phyloP scores from a whole-genome alignment of 805 yeast species.

The Trichomonascus vanleenenianus region DNA sequence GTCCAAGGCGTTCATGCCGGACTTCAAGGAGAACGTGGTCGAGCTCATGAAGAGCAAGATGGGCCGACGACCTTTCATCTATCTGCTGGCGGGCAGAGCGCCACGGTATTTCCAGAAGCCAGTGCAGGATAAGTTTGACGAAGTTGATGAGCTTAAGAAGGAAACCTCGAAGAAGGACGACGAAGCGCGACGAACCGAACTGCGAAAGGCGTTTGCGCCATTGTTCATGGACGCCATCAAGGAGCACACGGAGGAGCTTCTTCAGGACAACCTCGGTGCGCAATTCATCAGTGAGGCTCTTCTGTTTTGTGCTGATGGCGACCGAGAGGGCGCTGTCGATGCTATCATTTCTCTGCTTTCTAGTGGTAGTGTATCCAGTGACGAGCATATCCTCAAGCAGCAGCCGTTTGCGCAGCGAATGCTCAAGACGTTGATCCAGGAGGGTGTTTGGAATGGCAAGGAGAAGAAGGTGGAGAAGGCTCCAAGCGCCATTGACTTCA shows the following conservation, averaged over 20 bases:
- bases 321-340: slow-evolving; percentile 37
- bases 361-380: slow-evolving; percentile 61
- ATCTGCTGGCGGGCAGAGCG: slow-evolving; percentile 68
- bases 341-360: slow-evolving; percentile 27
- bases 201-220: slow-evolving; percentile 59
- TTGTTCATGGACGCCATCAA: slow-evolving; percentile 48
- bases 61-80: slow-evolving; percentile 84
- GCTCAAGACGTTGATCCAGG: slow-evolving; percentile 70
- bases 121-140: slow-evolving; percentile 48
- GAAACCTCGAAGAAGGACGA: slow-evolving; percentile 82
- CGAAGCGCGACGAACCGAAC: slow-evolving; percentile 64
- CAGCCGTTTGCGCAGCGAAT: slow-evolving; percentile 70
- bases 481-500: slow-evolving; percentile 44
- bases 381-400: slow-evolving; percentile 53
- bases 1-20: slow-evolving; percentile 61
- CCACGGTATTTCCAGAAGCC: slow-evolving; percentile 75
- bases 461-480: slow-evolving; percentile 41
- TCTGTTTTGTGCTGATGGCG: slow-evolving; percentile 44
- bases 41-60: slow-evolving; percentile 60
- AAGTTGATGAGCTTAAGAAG: slow-evolving; percentile 52
- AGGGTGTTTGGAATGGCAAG: slow-evolving; percentile 73
- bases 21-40: slow-evolving; percentile 40
- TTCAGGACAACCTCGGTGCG: slow-evolving; percentile 69
- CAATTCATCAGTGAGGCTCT: slow-evolving; percentile 76
- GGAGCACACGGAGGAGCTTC: slow-evolving; percentile 42